A percentile compares a stretch with the other conserved stretches of the same genome.
Evolutionary conservation across 805 yeast species (phyloP).

Genomic region (Sungouiella blattae): DNA sequence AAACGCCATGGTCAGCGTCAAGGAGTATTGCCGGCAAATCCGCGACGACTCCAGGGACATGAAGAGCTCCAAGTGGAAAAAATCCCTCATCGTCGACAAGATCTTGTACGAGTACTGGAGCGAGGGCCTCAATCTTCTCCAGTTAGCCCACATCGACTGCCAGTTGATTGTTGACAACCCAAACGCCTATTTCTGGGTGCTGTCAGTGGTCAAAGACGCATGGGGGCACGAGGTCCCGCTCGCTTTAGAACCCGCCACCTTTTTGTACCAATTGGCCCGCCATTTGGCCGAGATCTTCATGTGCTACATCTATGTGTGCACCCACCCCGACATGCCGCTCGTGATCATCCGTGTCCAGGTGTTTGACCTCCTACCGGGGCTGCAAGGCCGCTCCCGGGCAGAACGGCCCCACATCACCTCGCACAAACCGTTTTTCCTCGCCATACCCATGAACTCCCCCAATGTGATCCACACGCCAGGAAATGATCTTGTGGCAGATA

Average conservation of each 20-base stretch:
- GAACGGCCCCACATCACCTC: constrained; percentile 45
- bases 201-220: constrained; percentile 43
- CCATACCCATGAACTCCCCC: constrained; percentile 65
- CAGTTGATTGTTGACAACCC: constrained; percentile 63
- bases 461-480: constrained; percentile 56
- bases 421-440: constrained; percentile 60
- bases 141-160: constrained; percentile 68
- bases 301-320: constrained; percentile 63
- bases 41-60: constrained; percentile 10
- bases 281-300: constrained; percentile 51
- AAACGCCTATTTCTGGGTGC: constrained; percentile 41
- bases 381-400: not conserved
- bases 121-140: constrained; percentile 57
- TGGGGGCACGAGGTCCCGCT: constrained; percentile 25
- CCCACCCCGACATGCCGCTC: constrained; percentile 62
- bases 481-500: constrained; percentile 39
- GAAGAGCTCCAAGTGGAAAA: constrained; percentile 18
- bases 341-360: constrained; percentile 64
- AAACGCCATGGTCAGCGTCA: constrained; percentile 4
- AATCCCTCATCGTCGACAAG: constrained; percentile 37
- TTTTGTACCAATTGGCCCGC: constrained; percentile 45
- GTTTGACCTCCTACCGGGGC: constrained; percentile 44
- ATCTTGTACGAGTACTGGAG: constrained; percentile 52
- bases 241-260: constrained; percentile 48
- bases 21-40: constrained; percentile 6